A percentile compares a stretch with the other conserved stretches of the same genome.
Conservation (phyloP, 192 early-diverging fungal species). For the Coemansia sp. region DNA sequence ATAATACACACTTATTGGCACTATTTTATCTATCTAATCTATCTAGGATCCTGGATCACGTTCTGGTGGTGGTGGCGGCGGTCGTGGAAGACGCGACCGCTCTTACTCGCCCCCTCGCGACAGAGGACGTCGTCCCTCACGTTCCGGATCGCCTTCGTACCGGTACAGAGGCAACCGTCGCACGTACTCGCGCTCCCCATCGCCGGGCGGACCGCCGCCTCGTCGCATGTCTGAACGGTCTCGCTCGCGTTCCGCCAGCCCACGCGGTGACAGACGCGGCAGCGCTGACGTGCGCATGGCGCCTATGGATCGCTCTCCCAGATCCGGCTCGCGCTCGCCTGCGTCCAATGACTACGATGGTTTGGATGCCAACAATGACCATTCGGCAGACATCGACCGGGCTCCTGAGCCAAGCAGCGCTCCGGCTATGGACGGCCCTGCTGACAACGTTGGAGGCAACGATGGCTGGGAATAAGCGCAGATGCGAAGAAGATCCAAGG, state of each 20-base stretch:
- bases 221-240: constrained; percentile 31
- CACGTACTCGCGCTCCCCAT: constrained; percentile 57
- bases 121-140: constrained; percentile 37
- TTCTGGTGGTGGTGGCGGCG: constrained; percentile 35
- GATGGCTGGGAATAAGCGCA: constrained; percentile 50
- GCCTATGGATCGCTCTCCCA: constrained; percentile 53
- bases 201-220: constrained; percentile 18
- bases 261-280: constrained; percentile 13
- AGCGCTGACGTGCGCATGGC: constrained; percentile 28
- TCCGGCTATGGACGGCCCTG: constrained; percentile 1
- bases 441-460: constrained; percentile 9
- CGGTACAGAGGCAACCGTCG: constrained; percentile 22
- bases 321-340: constrained; percentile 23
- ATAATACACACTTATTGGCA: no score
- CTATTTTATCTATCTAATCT: constrained; percentile 9
- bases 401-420: constrained; percentile 18
- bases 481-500: background rate
- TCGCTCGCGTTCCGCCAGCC: constrained; percentile 43
- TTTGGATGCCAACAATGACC: background rate
- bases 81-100: constrained; percentile 41
- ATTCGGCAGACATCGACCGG: background rate
- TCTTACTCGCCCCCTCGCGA: constrained; percentile 48
- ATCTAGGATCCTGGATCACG: constrained; percentile 30
- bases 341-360: background rate
- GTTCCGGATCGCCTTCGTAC: constrained; percentile 30